Conservation (phyloP, 257 asterid species). For the Agastache rugosa region DNA sequence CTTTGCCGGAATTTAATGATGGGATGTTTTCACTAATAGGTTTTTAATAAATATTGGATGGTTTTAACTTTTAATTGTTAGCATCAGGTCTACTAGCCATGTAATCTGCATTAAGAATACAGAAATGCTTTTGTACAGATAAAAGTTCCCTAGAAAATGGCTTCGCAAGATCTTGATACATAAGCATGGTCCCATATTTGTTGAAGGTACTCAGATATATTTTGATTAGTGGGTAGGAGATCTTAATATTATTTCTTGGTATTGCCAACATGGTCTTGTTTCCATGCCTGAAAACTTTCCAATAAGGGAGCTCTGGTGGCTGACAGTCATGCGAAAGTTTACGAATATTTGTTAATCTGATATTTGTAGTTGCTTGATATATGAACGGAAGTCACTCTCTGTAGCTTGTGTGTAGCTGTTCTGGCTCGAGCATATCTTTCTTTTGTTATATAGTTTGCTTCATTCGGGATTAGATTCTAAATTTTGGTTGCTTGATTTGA, state of each 20-base stretch:
- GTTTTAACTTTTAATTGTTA: not conserved
- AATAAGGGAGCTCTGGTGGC: not conserved
- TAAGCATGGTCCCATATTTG: not conserved
- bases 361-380: not conserved
- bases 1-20: not conserved
- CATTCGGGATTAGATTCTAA: not conserved
- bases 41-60: not conserved
- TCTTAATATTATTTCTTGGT: too few relatives aligned
- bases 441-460: not conserved
- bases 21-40: not conserved
- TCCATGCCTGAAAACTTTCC: too few relatives aligned
- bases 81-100: conserved; percentile 12
- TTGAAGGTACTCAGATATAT: too few relatives aligned
- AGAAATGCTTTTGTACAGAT: not conserved
- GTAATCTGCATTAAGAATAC: conserved; percentile 5
- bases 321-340: not conserved
- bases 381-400: not conserved
- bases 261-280: too few relatives aligned
- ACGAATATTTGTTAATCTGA: not conserved
- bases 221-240: too few relatives aligned
- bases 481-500: not conserved
- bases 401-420: too few relatives aligned
- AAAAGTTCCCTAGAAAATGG: not conserved
- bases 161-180: not conserved
- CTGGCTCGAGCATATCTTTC: not conserved